Evolutionary conservation across 345 rosid genomes (phyloP), one percentile per base, ranked within the genome.

Genomic region (Cardamine chenopodiifolia): DNA sequence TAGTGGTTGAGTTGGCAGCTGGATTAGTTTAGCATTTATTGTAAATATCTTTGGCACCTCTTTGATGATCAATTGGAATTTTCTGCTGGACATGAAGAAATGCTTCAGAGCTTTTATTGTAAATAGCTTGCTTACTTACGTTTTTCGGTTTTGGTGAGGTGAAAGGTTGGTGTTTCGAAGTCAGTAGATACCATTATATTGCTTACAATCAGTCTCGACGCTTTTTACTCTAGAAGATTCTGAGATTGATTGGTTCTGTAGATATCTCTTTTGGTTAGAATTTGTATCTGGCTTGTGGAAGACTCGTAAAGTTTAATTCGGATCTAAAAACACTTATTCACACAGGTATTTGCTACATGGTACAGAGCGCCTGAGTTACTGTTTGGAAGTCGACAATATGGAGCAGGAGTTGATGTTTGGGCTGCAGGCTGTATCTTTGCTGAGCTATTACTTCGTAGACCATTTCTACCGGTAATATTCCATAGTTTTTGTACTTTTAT

Each of bases 361-460:
- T 86, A 86, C 71, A 82, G 89, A 79, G 86, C 89, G 18, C 89
- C 89, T 45, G 89, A 86, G 70, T 66, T 86, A 34, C 49, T 86
- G 22, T 86, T 86, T 70, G 89, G 89, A 48, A 63, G 87, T 66
- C 78, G 81, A 73, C 89, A 81, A 42, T 86, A 86, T 39, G 89
- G 85, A 50, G 77, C 86, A 32, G 85, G 82, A 20, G 89, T 86
- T 81, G 89, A 86, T 84, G 87, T 86, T 8, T 84, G 86, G 89
- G 89, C 89, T 69, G 89, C 87, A 35, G 89, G 83, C 17, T 86
- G 87, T 71, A 82, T 86, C 73, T 86, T 86, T 59, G 89, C 89
- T 14, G 87, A 86, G 77, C 86, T 86, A 17, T 70, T 86, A 58
- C 83, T 77, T 31, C 89, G 87, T 42, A 40, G 82, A 52, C 89